Evolutionary conservation across 768 basidiomycete species (phyloP), one percentile per base, ranked within the genome.

Genomic region (Rhizopogon rudus): DNA sequence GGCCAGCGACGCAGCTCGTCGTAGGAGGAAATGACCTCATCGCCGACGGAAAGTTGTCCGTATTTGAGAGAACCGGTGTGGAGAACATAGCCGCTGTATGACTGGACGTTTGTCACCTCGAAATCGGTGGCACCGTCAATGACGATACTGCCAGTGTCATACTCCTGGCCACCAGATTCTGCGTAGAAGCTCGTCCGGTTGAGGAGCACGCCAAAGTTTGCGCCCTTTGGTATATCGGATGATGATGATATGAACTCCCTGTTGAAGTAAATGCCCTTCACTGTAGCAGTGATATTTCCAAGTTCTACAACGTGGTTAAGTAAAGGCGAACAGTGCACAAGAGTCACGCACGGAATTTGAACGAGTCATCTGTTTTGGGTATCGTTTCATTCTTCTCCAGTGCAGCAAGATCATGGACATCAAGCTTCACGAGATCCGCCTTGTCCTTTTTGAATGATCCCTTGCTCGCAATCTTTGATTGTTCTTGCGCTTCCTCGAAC

Each of bases 1-100:
- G 96, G 95, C 90, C 93, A 94, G 49, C 97, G 83, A 39, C 97
- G 91, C 52, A 93, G 90, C 78, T 98, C 95, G 61, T 98, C 94
- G 65, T 98, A 98, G 1, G 91, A 89, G 4, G 90, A 84, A 28
- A 94, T 81, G 28, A 99, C 90, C 60, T 86, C 79, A 61, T 93
- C 86, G 29, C 87, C 91, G 14, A 95, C 78, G 20, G 77, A 76
- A 40, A 98, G 75, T 58, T 81, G 74, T 6, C 97, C 97, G 67
- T 98, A 96, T 67, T 94, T 93, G 60, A 98, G 76, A 56, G 77
- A 78, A 3, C 97, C 97, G 13, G 91, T 88, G 67, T 99, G 97
- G 41, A 98, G 75, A 10, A 98, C 92, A 67, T 98, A 98, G 57
- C 97, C 97, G 64, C 86, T 98, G 74, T 86, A 98, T 4, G 84